These are phyloP conservation scores for Aspergillus pseudotamarii DNA, from an alignment of 2,329 filamentous ascomycete species.

Conservation along the genomic window DNA sequence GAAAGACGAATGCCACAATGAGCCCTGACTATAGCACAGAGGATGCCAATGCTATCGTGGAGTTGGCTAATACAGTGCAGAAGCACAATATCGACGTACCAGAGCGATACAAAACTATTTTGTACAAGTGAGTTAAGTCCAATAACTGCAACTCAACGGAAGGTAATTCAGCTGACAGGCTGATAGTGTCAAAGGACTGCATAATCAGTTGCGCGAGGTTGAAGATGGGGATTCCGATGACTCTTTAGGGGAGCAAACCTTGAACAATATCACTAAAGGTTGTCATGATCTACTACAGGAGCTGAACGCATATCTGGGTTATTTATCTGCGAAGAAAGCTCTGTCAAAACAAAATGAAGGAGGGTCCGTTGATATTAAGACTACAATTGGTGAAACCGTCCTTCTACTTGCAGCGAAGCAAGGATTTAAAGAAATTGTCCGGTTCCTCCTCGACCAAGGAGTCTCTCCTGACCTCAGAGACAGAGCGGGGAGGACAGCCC, in stretches of 20 bases:
- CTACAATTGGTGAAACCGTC: neutral
- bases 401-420: neutral
- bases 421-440: neutral
- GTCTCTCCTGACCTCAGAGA: neutral
- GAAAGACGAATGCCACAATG: neutral
- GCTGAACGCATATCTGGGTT: neutral
- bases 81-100: neutral
- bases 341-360: neutral
- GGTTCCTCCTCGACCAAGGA: neutral
- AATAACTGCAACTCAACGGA: neutral
- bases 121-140: neutral
- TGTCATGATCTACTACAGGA: neutral
- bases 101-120: neutral
- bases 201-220: neutral
- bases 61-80: neutral
- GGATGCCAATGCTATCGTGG: neutral
- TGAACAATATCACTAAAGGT: neutral
- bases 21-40: neutral
- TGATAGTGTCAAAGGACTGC: neutral
- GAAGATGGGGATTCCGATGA: neutral
- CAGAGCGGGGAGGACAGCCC: neutral
- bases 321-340: neutral
- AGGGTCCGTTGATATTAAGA: neutral
- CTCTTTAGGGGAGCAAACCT: neutral
- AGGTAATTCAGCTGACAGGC: neutral